Conservation (phyloP, 2,329 filamentous ascomycete species). For the Parafenestella ontariensis region DNA sequence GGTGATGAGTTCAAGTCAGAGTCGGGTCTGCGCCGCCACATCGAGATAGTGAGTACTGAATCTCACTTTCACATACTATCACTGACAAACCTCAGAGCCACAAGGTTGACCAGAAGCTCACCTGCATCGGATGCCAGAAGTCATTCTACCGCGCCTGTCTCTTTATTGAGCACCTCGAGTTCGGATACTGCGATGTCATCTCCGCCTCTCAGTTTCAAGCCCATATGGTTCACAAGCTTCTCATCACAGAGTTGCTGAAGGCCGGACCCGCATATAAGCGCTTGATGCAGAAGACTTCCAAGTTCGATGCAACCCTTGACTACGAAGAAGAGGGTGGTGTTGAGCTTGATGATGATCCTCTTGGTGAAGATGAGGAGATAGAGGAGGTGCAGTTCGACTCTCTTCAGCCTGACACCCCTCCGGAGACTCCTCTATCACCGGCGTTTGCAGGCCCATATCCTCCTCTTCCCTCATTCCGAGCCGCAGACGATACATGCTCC, state of each 20-base stretch:
- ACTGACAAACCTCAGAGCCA: conserved; percentile 51
- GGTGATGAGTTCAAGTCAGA: conserved; percentile 63
- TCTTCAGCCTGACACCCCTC: conserved; percentile 28
- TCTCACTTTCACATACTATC: neutral
- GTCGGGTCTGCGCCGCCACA: conserved; percentile 60
- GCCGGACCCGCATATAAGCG: conserved; percentile 21
- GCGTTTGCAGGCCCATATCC: conserved; percentile 23
- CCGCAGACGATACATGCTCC: neutral
- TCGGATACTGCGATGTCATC: conserved; percentile 58
- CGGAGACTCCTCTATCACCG: conserved; percentile 1
- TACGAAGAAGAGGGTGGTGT: conserved; percentile 39
- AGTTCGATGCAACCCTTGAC: conserved; percentile 35
- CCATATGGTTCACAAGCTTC: conserved; percentile 59
- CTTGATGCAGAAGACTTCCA: conserved; percentile 40
- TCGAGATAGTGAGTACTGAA: conserved; percentile 54
- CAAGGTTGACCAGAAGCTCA: conserved; percentile 57
- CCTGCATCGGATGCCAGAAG: conserved; percentile 60
- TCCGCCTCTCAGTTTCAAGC: conserved; percentile 52
- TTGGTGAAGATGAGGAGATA: conserved; percentile 27
- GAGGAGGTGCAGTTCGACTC: conserved; percentile 29
- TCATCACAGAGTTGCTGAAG: conserved; percentile 49
- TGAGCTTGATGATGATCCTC: conserved; percentile 18
- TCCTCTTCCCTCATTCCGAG: conserved; percentile 19
- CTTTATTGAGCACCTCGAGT: conserved; percentile 63
- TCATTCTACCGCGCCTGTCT: conserved; percentile 58